Conservation (phyloP, 805 yeast species). For the Pichia heedii region DNA sequence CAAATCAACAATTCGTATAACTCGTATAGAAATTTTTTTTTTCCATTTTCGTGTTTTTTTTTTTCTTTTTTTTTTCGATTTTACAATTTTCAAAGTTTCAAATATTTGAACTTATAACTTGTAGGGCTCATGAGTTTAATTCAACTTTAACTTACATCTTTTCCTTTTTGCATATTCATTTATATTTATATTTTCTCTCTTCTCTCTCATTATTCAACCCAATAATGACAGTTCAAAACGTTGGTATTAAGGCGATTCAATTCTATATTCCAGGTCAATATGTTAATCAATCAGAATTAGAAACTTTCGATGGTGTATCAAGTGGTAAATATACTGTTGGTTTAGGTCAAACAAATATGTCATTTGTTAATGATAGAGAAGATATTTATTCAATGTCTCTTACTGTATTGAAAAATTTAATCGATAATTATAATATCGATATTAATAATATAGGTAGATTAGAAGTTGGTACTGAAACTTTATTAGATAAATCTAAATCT, state of each 20-base stretch:
- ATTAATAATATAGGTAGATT: conserved; percentile 78
- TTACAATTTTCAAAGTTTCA: no score
- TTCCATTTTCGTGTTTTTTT: no score
- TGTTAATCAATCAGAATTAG: conserved; percentile 85
- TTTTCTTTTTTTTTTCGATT: no score
- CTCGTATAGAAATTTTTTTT: no score
- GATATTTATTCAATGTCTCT: conserved; percentile 92
- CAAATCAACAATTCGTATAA: no score
- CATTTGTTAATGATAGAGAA: conserved; percentile 94
- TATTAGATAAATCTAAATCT: conserved; percentile 93
- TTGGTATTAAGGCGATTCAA: conserved; percentile 96
- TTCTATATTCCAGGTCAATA: conserved; percentile 77
- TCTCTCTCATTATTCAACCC: background rate
- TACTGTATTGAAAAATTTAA: conserved; percentile 72
- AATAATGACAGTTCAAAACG: conserved; percentile 46
- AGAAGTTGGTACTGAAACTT: conserved; percentile 97
- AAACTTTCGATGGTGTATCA: conserved; percentile 74
- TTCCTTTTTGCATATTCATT: no score
- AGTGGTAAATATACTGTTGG: conserved; percentile 98
- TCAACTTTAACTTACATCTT: no score
- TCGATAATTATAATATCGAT: conserved; percentile 78
- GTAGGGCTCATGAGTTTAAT: no score
- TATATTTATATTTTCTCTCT: no score
- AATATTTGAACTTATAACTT: no score
- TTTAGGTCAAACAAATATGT: conserved; percentile 96